Evolutionary conservation across 495 filamentous ascomycete genomes (phyloP).

Genomic region (Penicillium samsonianum): DNA sequence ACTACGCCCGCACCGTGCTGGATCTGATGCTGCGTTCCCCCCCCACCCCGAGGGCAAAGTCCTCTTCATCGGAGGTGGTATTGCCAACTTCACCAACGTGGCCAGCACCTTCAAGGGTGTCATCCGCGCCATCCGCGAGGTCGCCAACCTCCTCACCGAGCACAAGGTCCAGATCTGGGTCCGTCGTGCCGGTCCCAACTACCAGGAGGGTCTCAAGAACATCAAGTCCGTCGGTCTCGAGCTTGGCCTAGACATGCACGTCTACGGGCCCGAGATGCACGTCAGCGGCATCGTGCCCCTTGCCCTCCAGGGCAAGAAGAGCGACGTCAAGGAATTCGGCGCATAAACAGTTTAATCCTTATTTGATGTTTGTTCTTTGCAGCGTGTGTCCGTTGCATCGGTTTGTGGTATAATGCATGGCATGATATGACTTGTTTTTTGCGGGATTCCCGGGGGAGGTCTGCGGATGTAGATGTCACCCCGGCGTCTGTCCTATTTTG

Average conservation of each 20-base stretch:
- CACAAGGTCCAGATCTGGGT: constrained; percentile 99
- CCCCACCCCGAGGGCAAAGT: constrained; percentile 87
- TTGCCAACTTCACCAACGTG: constrained; percentile 99
- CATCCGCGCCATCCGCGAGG: constrained; percentile 94
- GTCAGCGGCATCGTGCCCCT: constrained; percentile 70
- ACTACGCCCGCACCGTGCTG: constrained; percentile 94
- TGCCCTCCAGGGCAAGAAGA: constrained; percentile 62
- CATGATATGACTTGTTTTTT: constrained; percentile 44
- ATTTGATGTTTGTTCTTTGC: constrained; percentile 26
- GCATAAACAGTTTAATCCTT: constrained; percentile 34
- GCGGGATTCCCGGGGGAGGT: constrained; percentile 22
- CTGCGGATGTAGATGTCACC: constrained; percentile 11
- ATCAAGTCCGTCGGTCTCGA: constrained; percentile 96
- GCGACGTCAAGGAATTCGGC: constrained; percentile 53
- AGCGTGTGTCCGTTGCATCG: constrained; percentile 42
- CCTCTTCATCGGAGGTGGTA: constrained; percentile 98
- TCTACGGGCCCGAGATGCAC: constrained; percentile 97
- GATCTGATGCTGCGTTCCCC: constrained; percentile 98
- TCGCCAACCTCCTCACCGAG: constrained; percentile 80
- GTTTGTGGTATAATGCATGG: constrained; percentile 50
- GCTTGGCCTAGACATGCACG: constrained; percentile 90
- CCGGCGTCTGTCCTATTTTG: constrained; percentile 26
- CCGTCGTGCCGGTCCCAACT: constrained; percentile 97
- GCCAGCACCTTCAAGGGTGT: constrained; percentile 99
- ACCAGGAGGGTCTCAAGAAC: constrained; percentile 99